Evolutionary conservation across 208 protist species (phyloP).

Genomic region (Tritrichomonas musculus): DNA sequence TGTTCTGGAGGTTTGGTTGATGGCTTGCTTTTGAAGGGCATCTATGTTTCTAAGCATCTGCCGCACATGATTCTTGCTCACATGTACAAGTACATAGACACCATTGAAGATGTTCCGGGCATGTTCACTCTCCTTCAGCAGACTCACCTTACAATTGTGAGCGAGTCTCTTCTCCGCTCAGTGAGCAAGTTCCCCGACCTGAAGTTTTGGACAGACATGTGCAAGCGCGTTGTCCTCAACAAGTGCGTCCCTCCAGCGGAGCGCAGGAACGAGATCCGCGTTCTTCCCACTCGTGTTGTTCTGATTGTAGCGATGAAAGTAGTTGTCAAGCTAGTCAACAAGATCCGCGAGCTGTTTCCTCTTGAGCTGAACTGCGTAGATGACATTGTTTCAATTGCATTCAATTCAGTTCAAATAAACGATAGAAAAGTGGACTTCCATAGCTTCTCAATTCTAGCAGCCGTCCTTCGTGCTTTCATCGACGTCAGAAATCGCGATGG

Average conservation of each 20-base stretch:
- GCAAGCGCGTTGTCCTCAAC: neutral
- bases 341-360: neutral
- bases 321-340: neutral
- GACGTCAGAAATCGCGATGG: neutral
- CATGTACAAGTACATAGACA: neutral
- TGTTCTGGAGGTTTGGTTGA: too few relatives aligned
- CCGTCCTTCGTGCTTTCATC: neutral
- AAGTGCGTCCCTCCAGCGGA: neutral
- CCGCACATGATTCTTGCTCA: neutral
- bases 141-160: neutral
- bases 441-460: neutral
- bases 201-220: neutral
- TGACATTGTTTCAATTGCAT: neutral
- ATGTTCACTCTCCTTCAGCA: neutral
- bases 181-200: neutral
- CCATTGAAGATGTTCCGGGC: neutral
- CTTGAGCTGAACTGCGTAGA: neutral
- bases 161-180: neutral
- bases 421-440: neutral
- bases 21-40: neutral
- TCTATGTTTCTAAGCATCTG: neutral
- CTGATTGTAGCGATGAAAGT: neutral
- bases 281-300: neutral
- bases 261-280: neutral
- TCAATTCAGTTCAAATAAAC: conserved; percentile 2